Conservation (phyloP, 345 rosid species). For the Murraya paniculata region DNA sequence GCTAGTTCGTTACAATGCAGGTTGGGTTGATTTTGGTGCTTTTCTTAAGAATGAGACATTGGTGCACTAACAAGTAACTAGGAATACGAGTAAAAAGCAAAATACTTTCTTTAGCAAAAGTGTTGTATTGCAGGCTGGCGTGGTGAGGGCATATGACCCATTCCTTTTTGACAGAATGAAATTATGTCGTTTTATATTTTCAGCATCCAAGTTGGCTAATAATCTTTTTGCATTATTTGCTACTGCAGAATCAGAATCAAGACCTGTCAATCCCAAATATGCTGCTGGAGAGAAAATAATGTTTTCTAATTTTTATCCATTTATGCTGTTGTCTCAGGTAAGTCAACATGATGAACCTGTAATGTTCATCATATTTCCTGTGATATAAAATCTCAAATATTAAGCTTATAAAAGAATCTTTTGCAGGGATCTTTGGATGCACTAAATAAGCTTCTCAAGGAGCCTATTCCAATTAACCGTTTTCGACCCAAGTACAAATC, state of each 20-base stretch:
- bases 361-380: background rate
- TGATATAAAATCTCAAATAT: constrained; percentile 1
- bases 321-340: constrained; percentile 79
- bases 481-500: constrained; percentile 83
- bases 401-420: constrained; percentile 11
- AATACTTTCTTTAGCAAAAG: background rate
- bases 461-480: constrained; percentile 81
- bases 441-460: constrained; percentile 64
- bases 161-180: background rate
- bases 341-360: constrained; percentile 3
- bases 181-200: background rate
- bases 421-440: constrained; percentile 82
- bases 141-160: background rate
- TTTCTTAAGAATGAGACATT: constrained; percentile 3
- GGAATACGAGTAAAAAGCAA: background rate
- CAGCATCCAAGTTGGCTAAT: background rate
- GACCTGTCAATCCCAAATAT: constrained; percentile 71
- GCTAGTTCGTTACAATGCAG: constrained; percentile 79
- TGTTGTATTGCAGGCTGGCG: background rate
- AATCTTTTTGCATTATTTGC: background rate
- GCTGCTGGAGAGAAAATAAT: constrained; percentile 62
- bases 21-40: constrained; percentile 30
- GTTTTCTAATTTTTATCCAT: constrained; percentile 78
- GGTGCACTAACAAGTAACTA: background rate
- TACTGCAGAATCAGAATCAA: constrained; percentile 54